phyloP scores from a whole-genome alignment of 2,329 filamentous ascomycete species.

The Ceratocystis papillata region DNA sequence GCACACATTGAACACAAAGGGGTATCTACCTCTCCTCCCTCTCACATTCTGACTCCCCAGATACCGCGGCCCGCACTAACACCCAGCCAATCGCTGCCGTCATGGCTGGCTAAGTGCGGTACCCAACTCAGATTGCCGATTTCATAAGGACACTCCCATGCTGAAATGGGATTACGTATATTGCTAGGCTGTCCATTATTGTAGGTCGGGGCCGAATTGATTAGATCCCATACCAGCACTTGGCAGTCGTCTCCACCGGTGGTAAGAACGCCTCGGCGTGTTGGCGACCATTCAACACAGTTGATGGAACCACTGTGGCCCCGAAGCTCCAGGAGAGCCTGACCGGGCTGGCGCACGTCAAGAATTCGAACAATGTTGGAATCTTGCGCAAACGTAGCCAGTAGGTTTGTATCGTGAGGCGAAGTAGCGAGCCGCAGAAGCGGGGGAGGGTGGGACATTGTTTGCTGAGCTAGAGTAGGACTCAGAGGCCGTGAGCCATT shows the following conservation, averaged over 20 bases:
- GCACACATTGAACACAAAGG: background rate
- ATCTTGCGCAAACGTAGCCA: conserved; percentile 94
- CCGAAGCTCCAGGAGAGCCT: conserved; percentile 83
- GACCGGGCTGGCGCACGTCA: conserved; percentile 89
- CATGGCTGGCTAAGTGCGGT: conserved; percentile 55
- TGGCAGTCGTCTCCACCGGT: conserved; percentile 87
- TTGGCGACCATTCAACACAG: conserved; percentile 91
- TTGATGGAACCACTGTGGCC: conserved; percentile 80
- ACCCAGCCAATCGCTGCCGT: conserved; percentile 73
- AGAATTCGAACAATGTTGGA: conserved; percentile 87
- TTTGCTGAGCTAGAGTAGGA: conserved; percentile 65
- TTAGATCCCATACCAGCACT: conserved; percentile 86
- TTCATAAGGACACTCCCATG: conserved; percentile 80
- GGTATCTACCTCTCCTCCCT: background rate
- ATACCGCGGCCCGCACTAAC: conserved; percentile 70
- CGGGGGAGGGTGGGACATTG: conserved; percentile 65
- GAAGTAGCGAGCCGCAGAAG: conserved; percentile 76
- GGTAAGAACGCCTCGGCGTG: conserved; percentile 74
- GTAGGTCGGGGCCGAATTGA: conserved; percentile 48
- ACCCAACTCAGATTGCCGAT: conserved; percentile 79
- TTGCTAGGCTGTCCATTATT: conserved; percentile 48
- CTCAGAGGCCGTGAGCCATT: conserved; percentile 52
- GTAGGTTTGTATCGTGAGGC: conserved; percentile 85
- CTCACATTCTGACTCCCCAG: conserved; percentile 53
- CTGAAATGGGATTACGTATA: conserved; percentile 57